Evolutionary conservation across 805 yeast species (phyloP), one percentile per base, ranked within the genome.

Genomic region (Cyberlindnera veronae): DNA sequence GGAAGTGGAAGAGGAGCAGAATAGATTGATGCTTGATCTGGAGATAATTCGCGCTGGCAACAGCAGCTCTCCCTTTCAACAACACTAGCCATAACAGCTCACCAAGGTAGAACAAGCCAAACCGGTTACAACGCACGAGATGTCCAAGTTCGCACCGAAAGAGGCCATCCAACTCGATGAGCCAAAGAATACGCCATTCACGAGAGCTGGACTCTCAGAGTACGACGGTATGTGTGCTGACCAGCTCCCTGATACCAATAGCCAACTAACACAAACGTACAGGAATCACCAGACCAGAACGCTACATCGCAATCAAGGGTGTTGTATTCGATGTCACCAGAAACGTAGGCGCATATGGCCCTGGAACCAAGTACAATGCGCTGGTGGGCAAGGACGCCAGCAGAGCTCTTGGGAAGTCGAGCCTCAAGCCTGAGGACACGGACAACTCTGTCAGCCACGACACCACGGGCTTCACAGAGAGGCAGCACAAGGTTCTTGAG

Each of bases 331-430:
- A 87, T 54, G 96, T 88, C 9, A 73, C 85, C 0, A 57, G 66
- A 33, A 87, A 86, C 54, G 51, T 59, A 11, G 76, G 72, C 13
- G 81, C 80, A 29, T 87, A 87, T 57, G 96, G 95, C 0, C 81
- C 82, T 3, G 90, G 89, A 0, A 75, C 77, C 44, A 79, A 81
- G 17, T 88, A 87, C 61, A 79, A 78, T 53, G 76, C 70, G 6
- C 69, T 87, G 30, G 85, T 79, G 9, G 96, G 91, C 5, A 77
- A 74, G 47, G 96, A 87, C 50, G 85, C 86, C 17, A 76, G 86
- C 24, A 66, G 93, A 42, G 83, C 91, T 3, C 65, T 87, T 38
- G 96, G 85, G 2, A 75, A 80, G 53, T 79, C 86, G 38, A 73
- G 81, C 15, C 58, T 81, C 41, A 68, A 72, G n/a, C 65, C 68